A percentile compares a stretch with the other conserved stretches of the same genome.
phyloP scores from a whole-genome alignment of 2,329 filamentous ascomycete genomes.

The Claviceps arundinis region DNA sequence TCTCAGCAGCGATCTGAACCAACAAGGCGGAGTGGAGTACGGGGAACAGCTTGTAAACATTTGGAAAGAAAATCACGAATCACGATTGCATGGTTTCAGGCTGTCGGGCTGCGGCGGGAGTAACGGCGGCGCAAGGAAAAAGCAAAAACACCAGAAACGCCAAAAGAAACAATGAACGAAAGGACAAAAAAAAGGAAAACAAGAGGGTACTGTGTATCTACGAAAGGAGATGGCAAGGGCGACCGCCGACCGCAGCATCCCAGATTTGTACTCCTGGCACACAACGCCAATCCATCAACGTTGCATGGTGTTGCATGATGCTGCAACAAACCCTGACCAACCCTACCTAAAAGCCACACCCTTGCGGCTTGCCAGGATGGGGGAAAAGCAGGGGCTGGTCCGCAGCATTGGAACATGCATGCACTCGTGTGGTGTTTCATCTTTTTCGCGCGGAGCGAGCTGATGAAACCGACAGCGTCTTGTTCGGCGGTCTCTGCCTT shows the following conservation, averaged over 20 bases:
- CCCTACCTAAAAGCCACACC: too few relatives aligned
- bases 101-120: background rate
- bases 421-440: constrained; percentile 3
- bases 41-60: background rate
- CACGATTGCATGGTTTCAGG: background rate
- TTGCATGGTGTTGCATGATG: background rate
- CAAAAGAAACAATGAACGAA: background rate
- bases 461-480: constrained; percentile 3
- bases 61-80: too few relatives aligned
- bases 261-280: background rate
- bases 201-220: too few relatives aligned
- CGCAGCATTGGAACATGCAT: background rate
- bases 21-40: background rate
- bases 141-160: background rate
- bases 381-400: too few relatives aligned
- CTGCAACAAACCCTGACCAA: background rate
- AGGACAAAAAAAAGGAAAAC: background rate
- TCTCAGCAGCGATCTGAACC: background rate
- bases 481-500: background rate
- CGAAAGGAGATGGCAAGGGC: too few relatives aligned
- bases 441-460: background rate
- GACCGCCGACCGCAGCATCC: background rate
- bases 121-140: too few relatives aligned
- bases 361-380: too few relatives aligned
- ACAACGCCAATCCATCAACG: background rate